Conservation (phyloP, 2,329 filamentous ascomycete genomes). For the Aspergillus bombycis region DNA sequence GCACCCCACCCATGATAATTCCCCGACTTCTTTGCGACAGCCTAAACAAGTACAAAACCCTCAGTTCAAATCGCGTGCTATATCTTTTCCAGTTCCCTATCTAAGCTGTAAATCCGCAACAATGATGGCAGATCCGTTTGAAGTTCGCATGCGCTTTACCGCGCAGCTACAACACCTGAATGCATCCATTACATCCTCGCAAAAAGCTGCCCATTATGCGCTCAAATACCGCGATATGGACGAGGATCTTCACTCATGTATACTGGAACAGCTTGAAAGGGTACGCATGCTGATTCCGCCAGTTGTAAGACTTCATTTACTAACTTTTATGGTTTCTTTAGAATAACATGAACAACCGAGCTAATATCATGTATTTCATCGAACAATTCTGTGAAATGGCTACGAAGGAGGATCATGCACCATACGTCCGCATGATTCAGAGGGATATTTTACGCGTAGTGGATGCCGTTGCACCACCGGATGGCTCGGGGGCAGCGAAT, state of each 20-base stretch:
- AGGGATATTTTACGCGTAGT: constrained; percentile 89
- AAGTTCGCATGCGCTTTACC: constrained; percentile 97
- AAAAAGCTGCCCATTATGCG: constrained; percentile 93
- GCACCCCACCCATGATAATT: background rate
- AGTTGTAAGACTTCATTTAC: background rate
- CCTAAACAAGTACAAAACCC: background rate
- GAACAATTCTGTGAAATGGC: constrained; percentile 91
- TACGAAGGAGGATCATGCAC: constrained; percentile 71
- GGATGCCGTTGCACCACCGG: constrained; percentile 84
- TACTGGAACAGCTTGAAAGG: constrained; percentile 89
- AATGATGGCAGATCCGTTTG: constrained; percentile 84
- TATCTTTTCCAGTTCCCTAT: background rate
- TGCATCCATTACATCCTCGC: constrained; percentile 82
- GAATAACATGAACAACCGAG: constrained; percentile 94
- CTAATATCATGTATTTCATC: constrained; percentile 99
- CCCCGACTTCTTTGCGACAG: background rate
- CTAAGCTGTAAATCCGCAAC: constrained; percentile 8
- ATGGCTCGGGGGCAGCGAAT: constrained; percentile 87
- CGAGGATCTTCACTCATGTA: constrained; percentile 96
- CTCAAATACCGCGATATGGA: constrained; percentile 92
- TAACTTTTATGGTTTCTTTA: constrained; percentile 36
- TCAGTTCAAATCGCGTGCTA: background rate
- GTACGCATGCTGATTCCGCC: constrained; percentile 48
- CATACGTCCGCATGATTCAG: constrained; percentile 93
- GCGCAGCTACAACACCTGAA: constrained; percentile 86